Percentiles rank a stretch among this genome's conserved stretches.
phyloP scores from a whole-genome alignment of 129 eudicot genomes.

The Sambucus nigra region DNA sequence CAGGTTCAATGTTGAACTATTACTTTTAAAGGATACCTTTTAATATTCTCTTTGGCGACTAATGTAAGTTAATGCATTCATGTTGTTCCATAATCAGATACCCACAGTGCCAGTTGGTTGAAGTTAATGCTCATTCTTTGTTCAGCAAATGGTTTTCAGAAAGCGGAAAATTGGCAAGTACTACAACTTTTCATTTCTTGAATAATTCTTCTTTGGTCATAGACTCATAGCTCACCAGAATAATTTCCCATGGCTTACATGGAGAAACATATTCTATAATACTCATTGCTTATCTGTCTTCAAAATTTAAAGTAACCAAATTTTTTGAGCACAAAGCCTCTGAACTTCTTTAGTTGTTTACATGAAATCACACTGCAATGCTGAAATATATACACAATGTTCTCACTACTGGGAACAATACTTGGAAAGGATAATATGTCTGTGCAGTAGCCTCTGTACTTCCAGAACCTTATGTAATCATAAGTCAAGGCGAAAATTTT shows the following conservation, averaged over 20 bases:
- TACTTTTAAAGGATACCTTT: slow-evolving; percentile 1
- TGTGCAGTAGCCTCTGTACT: background rate
- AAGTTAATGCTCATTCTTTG: slow-evolving; percentile 95
- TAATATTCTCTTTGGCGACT: background rate
- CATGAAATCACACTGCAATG: no score
- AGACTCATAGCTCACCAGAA: background rate
- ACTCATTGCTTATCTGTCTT: no score
- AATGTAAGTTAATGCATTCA: slow-evolving; percentile 4
- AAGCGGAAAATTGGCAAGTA: slow-evolving; percentile 85
- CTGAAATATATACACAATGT: no score
- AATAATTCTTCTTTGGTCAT: background rate
- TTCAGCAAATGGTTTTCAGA: slow-evolving; percentile 99
- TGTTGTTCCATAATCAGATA: slow-evolving; percentile 41
- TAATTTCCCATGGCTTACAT: background rate
- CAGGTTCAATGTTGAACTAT: slow-evolving; percentile 38
- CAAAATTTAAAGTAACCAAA: no score
- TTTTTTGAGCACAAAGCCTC: background rate
- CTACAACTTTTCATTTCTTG: slow-evolving; percentile 1
- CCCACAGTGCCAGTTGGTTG: slow-evolving; percentile 77
- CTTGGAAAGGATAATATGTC: background rate
- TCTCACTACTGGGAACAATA: background rate
- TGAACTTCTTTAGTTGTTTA: background rate
- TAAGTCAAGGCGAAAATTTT: no score
- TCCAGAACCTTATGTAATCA: no score
- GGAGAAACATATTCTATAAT: background rate